phyloP scores from a whole-genome alignment of 495 filamentous ascomycete species.

The Hyaloscypha hepaticicola region DNA sequence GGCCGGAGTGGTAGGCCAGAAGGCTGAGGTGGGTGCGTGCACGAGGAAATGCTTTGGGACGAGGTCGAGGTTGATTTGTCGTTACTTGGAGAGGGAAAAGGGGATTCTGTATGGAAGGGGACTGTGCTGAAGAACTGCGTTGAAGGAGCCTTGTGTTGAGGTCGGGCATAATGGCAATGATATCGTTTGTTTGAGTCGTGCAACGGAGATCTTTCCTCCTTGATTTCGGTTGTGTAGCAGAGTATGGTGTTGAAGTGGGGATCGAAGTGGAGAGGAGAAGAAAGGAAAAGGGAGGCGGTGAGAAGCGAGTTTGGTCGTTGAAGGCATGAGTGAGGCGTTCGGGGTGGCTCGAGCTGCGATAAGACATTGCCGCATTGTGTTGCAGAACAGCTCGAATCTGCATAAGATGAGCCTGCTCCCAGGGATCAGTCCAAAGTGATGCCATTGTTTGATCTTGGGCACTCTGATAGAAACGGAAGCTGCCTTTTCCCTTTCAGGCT shows the following conservation, averaged over 20 bases:
- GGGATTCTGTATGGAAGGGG: too few relatives aligned
- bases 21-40: too few relatives aligned
- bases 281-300: neutral
- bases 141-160: neutral
- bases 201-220: neutral
- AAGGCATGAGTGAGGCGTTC: neutral
- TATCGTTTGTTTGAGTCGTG: neutral
- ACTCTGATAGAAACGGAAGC: neutral
- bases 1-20: neutral
- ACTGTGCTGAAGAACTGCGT: neutral
- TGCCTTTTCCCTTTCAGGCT: conserved; percentile 3
- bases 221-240: neutral
- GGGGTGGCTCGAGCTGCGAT: neutral
- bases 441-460: neutral
- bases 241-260: neutral
- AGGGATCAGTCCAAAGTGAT: neutral
- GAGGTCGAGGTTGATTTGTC: neutral
- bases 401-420: neutral
- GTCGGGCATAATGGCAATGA: neutral
- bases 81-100: neutral
- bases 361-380: neutral
- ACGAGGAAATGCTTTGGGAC: neutral
- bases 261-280: too few relatives aligned
- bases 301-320: neutral
- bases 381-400: neutral